Percentiles rank a stretch among this genome's conserved stretches.
phyloP scores from a whole-genome alignment of 768 basidiomycete genomes.

The Termitomyces heimii region DNA sequence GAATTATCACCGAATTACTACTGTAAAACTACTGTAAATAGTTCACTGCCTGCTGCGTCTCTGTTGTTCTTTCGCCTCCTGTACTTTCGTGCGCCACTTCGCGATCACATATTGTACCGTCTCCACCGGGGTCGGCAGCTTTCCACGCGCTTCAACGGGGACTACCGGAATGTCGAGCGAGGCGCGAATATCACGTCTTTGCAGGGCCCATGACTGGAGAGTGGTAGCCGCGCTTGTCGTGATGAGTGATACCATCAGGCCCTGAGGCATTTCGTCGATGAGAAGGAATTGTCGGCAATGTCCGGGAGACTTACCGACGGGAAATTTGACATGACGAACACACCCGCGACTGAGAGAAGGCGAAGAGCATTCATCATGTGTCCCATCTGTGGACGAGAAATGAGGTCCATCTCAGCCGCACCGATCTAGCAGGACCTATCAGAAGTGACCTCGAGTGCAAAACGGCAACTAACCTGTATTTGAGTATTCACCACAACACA shows the following conservation, averaged over 20 bases:
- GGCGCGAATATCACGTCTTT: slow-evolving; percentile 33
- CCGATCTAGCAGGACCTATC: slow-evolving; percentile 22
- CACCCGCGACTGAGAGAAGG: slow-evolving; percentile 43
- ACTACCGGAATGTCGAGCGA: slow-evolving; percentile 31
- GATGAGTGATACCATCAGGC: slow-evolving; percentile 36
- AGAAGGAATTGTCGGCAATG: neutral
- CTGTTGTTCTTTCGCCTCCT: slow-evolving; percentile 16
- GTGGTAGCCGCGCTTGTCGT: slow-evolving; percentile 38
- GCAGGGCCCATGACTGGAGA: slow-evolving; percentile 44
- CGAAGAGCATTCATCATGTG: slow-evolving; percentile 69
- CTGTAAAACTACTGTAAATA: neutral
- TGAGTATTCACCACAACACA: slow-evolving; percentile 60
- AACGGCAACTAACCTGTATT: slow-evolving; percentile 45
- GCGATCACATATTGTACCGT: slow-evolving; percentile 16
- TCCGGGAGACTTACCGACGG: slow-evolving; percentile 53
- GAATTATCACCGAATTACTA: slow-evolving; percentile 4
- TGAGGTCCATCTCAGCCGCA: slow-evolving; percentile 52
- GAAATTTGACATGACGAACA: slow-evolving; percentile 45
- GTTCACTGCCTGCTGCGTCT: slow-evolving; percentile 8
- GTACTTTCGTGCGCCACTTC: slow-evolving; percentile 17
- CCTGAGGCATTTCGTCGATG: slow-evolving; percentile 18
- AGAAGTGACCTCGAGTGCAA: neutral
- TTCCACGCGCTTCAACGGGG: slow-evolving; percentile 19
- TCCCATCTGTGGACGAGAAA: slow-evolving; percentile 44
- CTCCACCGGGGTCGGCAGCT: slow-evolving; percentile 24